A percentile compares a stretch with the other conserved stretches of the same genome.
Evolutionary conservation across 768 basidiomycete species (phyloP).

Genomic region (Lyophyllum atratum): DNA sequence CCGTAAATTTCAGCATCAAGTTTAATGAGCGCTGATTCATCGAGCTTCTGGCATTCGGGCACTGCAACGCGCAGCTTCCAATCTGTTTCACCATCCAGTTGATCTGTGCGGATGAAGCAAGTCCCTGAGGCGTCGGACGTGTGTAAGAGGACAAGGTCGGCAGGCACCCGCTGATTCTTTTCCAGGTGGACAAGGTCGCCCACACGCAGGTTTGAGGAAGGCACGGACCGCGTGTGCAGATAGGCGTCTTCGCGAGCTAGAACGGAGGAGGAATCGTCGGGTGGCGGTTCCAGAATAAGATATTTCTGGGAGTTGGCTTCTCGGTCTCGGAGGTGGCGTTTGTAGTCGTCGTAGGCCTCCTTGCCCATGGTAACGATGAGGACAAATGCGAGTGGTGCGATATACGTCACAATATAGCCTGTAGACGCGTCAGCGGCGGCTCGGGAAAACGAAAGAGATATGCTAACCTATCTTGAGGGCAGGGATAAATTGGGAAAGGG

Average conservation of each 20-base stretch:
- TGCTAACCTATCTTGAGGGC: slow-evolving; percentile 91
- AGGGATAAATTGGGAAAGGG: slow-evolving; percentile 93
- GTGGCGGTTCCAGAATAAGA: slow-evolving; percentile 68
- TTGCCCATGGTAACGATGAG: slow-evolving; percentile 96
- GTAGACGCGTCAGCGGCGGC: slow-evolving; percentile 5
- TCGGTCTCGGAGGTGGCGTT: slow-evolving; percentile 86
- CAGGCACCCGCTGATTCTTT: slow-evolving; percentile 97
- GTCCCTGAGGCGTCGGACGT: slow-evolving; percentile 91
- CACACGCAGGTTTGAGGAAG: slow-evolving; percentile 85
- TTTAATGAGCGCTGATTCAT: slow-evolving; percentile 52
- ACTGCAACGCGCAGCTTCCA: slow-evolving; percentile 97
- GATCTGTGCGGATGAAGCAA: slow-evolving; percentile 97
- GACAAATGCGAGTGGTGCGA: slow-evolving; percentile 96
- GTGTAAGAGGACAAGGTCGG: slow-evolving; percentile 86
- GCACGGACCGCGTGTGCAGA: slow-evolving; percentile 65
- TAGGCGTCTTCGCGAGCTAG: slow-evolving; percentile 39
- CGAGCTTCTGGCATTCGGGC: slow-evolving; percentile 76
- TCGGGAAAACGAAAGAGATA: not conserved
- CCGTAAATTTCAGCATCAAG: slow-evolving; percentile 92
- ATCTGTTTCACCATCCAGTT: slow-evolving; percentile 97
- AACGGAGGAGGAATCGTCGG: slow-evolving; percentile 32
- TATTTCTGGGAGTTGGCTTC: slow-evolving; percentile 97
- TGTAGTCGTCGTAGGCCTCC: slow-evolving; percentile 98
- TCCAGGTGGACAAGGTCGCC: slow-evolving; percentile 91
- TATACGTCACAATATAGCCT: slow-evolving; percentile 96